Base-by-base conservation (phyloP, 148 eudicot genomes). In the Suaeda aralocaspica region DNA sequence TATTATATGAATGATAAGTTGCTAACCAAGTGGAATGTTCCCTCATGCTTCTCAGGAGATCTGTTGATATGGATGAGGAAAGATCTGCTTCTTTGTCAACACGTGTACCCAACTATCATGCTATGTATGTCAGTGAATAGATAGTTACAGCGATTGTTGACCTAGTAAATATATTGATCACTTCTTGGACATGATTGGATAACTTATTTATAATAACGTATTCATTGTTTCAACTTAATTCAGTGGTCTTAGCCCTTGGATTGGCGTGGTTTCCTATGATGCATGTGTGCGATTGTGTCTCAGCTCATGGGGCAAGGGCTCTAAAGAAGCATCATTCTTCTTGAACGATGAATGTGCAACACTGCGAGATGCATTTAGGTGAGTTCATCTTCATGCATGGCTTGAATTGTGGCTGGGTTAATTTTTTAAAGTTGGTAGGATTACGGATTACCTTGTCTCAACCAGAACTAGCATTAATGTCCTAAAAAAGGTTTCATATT, bases 161-260 rank as follows among this genome's bases (percentile, higher is more conserved):
- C 25, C 18, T 10, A 50, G 57, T 24, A 24, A 36, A 33, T 28
- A 24, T 34, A 24, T 53, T 12, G 0, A 41, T 50, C 31, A 39
- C 67, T 48, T 48, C 48, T 50, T 74, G 39, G 31, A 31, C 49
- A 74, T 66, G 59, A 24, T 51, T 74, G 24, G 49, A 67, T 33
- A 13, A 24, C 24, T 34, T 70, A 72, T 34, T 29, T 34, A 25
- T 45, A 58, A 57, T 72, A 29, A 72, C 57, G 60, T 34, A 29
- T 53, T 31, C 48, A 39, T 66, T 18, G 49, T 49, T 77, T 41
- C 30, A 9, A 61, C 24, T 71, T 33, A 36, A n/a, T 72, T 49
- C 67, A 81, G 84, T 74, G 78, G 15, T 39, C 84, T 77, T n/a
- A 73, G 84, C 74, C 84, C 80, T 66, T 81, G 84, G 84, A 64